Conservation (phyloP, 371 early-diverging fungal species). For the Apophysomyces trapeziformis region DNA sequence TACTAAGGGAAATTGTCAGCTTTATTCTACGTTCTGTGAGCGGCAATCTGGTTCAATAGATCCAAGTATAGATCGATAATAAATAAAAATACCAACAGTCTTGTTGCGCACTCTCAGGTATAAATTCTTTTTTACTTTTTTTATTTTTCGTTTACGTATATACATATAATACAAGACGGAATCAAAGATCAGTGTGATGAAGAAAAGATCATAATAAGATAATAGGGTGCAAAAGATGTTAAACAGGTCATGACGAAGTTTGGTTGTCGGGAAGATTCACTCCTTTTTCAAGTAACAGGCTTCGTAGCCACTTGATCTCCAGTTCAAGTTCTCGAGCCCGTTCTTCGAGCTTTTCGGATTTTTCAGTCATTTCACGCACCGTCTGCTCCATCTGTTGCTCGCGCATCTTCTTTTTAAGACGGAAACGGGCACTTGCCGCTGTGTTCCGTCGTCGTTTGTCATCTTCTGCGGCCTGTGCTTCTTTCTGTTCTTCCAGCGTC, state of each 20-base stretch:
- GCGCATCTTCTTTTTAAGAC: conserved; percentile 83
- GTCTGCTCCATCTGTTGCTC: conserved; percentile 81
- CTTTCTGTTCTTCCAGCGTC: conserved; percentile 7
- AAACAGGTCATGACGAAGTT: background rate
- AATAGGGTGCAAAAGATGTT: no score
- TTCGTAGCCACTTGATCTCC: conserved; percentile 86
- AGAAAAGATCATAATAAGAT: no score
- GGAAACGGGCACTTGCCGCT: conserved; percentile 89
- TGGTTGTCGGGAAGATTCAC: background rate
- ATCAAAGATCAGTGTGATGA: no score
- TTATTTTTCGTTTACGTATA: no score
- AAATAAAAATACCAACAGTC: no score
- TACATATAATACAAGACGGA: no score
- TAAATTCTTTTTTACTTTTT: no score
- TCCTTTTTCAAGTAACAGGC: conserved; percentile 72
- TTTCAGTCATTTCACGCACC: conserved; percentile 76
- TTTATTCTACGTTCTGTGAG: no score
- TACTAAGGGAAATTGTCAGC: no score
- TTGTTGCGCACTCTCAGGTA: no score
- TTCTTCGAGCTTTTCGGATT: conserved; percentile 68
- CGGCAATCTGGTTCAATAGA: no score
- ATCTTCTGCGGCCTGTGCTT: conserved; percentile 43
- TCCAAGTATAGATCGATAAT: no score
- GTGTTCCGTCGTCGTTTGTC: conserved; percentile 91
- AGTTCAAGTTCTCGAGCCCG: conserved; percentile 77